Percentiles rank a stretch among this genome's conserved stretches.
phyloP scores from a whole-genome alignment of 768 basidiomycete species.

The Pisolithus marmoratus region DNA sequence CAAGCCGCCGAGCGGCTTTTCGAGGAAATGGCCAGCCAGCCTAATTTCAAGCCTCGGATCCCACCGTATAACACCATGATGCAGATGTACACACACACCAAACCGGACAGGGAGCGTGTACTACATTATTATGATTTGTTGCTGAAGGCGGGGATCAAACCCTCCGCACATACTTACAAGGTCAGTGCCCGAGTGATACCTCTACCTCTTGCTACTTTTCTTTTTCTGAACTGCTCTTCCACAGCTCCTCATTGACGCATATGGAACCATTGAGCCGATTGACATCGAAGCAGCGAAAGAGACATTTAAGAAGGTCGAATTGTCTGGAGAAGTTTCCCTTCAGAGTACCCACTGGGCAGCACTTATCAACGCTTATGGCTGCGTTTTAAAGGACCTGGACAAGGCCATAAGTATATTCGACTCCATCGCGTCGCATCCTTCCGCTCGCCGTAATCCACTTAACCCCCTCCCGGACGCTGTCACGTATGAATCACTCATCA shows the following conservation, averaged over 20 bases:
- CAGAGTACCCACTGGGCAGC: conserved; percentile 74
- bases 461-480: conserved; percentile 66
- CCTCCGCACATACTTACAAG: conserved; percentile 94
- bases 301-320: conserved; percentile 61
- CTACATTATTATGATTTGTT: conserved; percentile 73
- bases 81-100: conserved; percentile 90
- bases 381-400: conserved; percentile 68
- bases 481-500: conserved; percentile 86
- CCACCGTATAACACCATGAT: conserved; percentile 99
- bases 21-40: conserved; percentile 69
- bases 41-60: conserved; percentile 79
- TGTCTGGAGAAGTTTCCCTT: conserved; percentile 15
- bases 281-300: conserved; percentile 67
- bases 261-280: conserved; percentile 80
- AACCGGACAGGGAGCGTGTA: conserved; percentile 75
- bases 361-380: conserved; percentile 85
- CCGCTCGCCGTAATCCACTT: conserved; percentile 26
- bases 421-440: conserved; percentile 53
- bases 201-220: neutral
- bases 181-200: conserved; percentile 29
- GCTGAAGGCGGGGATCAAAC: conserved; percentile 50
- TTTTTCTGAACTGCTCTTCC: neutral
- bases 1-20: conserved; percentile 78
- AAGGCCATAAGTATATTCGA: conserved; percentile 76
- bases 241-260: conserved; percentile 83